phyloP scores from a whole-genome alignment of 1,284 basidiomycete genomes.

The Puccinia triticina region DNA sequence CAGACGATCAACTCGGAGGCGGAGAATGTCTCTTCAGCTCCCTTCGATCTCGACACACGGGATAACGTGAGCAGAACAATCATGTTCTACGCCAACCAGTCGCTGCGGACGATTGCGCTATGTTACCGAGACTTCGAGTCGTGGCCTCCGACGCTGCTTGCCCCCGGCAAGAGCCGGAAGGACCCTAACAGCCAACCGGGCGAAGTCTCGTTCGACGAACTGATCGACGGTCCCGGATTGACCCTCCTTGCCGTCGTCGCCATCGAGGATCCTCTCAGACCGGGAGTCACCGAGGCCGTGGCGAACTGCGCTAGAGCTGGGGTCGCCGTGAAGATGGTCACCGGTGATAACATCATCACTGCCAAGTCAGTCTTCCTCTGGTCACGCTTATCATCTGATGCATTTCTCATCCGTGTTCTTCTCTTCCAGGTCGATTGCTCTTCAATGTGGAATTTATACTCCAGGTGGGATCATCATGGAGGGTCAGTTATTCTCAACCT shows the following conservation, averaged over 20 bases:
- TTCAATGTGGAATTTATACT: conserved; percentile 53
- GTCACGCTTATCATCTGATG: not conserved
- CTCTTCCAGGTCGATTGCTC: conserved; percentile 52
- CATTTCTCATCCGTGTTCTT: not conserved
- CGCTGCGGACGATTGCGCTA: conserved; percentile 53
- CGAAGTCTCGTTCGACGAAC: conserved; percentile 53
- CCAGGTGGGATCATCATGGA: conserved; percentile 52
- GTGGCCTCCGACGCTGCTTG: conserved; percentile 52
- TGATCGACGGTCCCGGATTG: conserved; percentile 46
- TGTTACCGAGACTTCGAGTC: conserved; percentile 53
- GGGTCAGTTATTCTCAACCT: conserved; percentile 5
- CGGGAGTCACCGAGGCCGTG: conserved; percentile 53
- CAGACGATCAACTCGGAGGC: conserved; percentile 3
- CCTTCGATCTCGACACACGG: conserved; percentile 45
- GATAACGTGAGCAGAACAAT: conserved; percentile 47
- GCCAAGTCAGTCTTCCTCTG: conserved; percentile 49
- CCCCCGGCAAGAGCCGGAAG: not conserved
- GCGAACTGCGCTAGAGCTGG: conserved; percentile 53
- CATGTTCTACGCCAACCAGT: conserved; percentile 53
- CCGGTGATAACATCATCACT: conserved; percentile 54
- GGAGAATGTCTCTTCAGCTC: conserved; percentile 27
- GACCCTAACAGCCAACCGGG: not conserved
- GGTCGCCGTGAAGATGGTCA: conserved; percentile 54
- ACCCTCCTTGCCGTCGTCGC: conserved; percentile 53
- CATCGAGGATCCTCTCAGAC: conserved; percentile 53